Percentiles rank a stretch among this genome's conserved stretches.
Evolutionary conservation across 495 filamentous ascomycete species (phyloP).

Genomic region (Aspergillus steynii): DNA sequence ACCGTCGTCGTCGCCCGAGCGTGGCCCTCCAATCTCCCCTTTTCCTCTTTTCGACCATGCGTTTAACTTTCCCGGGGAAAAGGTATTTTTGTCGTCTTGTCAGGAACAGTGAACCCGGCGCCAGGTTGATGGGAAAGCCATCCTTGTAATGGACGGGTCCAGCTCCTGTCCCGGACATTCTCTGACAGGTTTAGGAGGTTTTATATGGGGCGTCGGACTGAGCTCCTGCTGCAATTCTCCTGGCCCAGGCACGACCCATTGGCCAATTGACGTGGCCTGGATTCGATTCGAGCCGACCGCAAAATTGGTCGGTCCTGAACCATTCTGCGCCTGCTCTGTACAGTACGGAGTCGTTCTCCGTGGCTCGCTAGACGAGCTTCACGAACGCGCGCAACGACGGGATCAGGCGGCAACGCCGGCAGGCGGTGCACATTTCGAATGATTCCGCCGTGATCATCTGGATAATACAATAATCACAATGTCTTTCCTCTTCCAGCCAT

Average conservation of each 20-base stretch:
- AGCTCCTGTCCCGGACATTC: neutral
- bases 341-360: neutral
- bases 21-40: conserved; percentile 1
- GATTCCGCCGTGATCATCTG: no score
- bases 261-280: neutral
- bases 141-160: conserved; percentile 8
- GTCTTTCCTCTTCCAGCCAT: no score
- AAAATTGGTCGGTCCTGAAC: neutral
- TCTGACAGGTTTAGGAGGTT: neutral
- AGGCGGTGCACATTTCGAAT: no score
- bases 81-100: neutral
- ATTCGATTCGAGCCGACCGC: neutral
- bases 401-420: no score
- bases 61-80: conserved; percentile 7
- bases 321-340: neutral
- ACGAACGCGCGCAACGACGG: no score
- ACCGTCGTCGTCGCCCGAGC: conserved; percentile 3
- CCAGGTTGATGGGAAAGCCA: conserved; percentile 18
- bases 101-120: conserved; percentile 8
- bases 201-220: neutral
- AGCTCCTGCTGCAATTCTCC: neutral
- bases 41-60: neutral
- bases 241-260: neutral
- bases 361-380: no score
- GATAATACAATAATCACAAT: no score